Base-by-base conservation (phyloP, 2,329 filamentous ascomycete genomes). In the Aspergillus fructus region DNA sequence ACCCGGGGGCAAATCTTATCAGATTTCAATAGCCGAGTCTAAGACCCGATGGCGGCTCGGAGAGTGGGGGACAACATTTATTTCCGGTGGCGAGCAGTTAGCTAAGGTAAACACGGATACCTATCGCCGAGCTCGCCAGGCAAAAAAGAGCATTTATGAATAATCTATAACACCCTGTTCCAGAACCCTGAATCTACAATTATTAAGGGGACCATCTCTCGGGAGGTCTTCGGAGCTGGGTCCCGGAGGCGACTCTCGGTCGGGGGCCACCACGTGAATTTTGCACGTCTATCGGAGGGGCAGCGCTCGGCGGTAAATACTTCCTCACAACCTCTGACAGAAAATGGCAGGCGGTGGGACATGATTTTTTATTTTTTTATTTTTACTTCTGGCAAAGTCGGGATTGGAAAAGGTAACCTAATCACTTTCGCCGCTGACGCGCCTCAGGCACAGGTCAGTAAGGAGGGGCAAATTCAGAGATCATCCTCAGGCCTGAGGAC, bases 1-100 rank as follows among this genome's bases (percentile, higher is more conserved):
- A 48, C 12, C 40, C 57, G 13, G 41, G 30, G 21, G 37, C 40
- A 19, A 51, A 61, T 61, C 59, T 61, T 61, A 61, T 61, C 59
- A 55, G 57, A 61, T 59, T 54, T 49, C 46, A 54, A 39, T 17
- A 49, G 23, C 55, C 55, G 50, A 49, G 23, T 34, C 50, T 39
- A 39, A 23, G 50, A 37, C 41, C 55, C 50, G 45, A 50, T 49
- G 49, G 49, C 54, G 27, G 43, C 21, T 57, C 43, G 34, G 50
- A 21, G 21, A 30, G 51, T 19, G 43, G 41, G 46, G 24, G 42
- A 45, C 33, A 30, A 12, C 30, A 47, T 2, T 43, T n/a, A 30
- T 17, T 17, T 48, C 43, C 42, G 51, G 51, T 48, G 51, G 51
- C 51, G 19, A 45, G 30, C 41, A 11, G 27, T 9, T 30, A 30